Evolutionary conservation across 176 grass and related monocot genomes (phyloP).

Genomic region (Triticum urartu): DNA sequence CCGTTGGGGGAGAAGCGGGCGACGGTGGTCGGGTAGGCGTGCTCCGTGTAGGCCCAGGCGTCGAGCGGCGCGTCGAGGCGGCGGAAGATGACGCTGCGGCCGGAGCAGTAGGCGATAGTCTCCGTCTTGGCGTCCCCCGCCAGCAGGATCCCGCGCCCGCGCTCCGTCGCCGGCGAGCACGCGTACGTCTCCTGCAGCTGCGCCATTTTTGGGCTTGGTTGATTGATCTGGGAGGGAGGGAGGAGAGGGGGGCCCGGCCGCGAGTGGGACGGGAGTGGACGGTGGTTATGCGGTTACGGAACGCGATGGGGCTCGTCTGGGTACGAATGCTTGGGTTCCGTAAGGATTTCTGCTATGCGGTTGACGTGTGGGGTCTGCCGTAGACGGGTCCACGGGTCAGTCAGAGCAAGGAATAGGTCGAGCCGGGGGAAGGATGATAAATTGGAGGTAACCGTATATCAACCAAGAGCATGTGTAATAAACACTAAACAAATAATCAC

Average conservation of each 20-base stretch:
- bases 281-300: slow-evolving; percentile 12
- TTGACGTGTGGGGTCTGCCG: not conserved
- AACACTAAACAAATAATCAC: no score
- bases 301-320: not conserved
- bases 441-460: no score
- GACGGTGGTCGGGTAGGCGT: slow-evolving; percentile 82
- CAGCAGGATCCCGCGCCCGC: slow-evolving; percentile 87
- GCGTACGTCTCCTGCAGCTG: slow-evolving; percentile 85
- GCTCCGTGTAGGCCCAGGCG: slow-evolving; percentile 68
- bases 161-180: slow-evolving; percentile 93
- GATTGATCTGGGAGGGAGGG: not conserved
- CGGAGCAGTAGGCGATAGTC: slow-evolving; percentile 71
- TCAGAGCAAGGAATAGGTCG: not conserved
- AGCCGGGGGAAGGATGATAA: no score
- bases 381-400: not conserved
- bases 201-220: slow-evolving; percentile 49
- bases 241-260: no score
- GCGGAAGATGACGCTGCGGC: slow-evolving; percentile 83
- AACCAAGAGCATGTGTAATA: no score
- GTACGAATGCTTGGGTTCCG: not conserved
- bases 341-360: not conserved
- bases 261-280: not conserved
- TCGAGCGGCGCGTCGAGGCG: slow-evolving; percentile 78
- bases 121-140: slow-evolving; percentile 65
- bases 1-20: slow-evolving; percentile 95